Evolutionary conservation across 441 rosid species (phyloP).

Genomic region (Populus tomentosa): DNA sequence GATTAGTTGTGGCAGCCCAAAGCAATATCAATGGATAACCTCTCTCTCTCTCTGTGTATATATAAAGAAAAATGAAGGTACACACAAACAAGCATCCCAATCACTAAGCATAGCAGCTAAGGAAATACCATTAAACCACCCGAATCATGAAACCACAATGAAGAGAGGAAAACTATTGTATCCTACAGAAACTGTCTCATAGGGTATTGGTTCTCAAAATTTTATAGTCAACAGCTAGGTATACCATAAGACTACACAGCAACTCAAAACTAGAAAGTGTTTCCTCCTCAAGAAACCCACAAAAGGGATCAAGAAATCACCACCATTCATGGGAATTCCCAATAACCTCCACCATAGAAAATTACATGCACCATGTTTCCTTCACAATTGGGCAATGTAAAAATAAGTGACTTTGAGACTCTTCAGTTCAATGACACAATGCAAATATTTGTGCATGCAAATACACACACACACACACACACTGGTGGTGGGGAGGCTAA

Average conservation of each 20-base stretch:
- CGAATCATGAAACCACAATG: not conserved
- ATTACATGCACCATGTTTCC: not conserved
- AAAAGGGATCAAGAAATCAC: not conserved
- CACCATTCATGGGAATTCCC: too few species aligned
- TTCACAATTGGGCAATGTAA: not conserved
- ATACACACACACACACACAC: too few species aligned
- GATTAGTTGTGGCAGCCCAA: not conserved
- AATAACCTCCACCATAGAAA: too few species aligned
- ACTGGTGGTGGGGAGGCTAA: not conserved
- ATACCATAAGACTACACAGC: not conserved
- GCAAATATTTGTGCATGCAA: not conserved
- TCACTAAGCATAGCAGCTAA: not conserved
- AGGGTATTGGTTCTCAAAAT: not conserved
- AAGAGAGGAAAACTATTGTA: not conserved
- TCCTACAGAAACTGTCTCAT: not conserved
- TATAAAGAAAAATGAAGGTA: too few species aligned
- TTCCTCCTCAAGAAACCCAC: not conserved
- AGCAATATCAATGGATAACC: not conserved
- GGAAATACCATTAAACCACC: not conserved
- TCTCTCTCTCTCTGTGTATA: too few species aligned
- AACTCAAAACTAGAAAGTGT: not conserved
- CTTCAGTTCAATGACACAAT: not conserved
- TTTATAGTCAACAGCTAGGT: not conserved
- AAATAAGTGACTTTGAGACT: not conserved
- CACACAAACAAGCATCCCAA: not conserved